phyloP scores from a whole-genome alignment of 2,329 filamentous ascomycete species.

The Fusarium humuli region DNA sequence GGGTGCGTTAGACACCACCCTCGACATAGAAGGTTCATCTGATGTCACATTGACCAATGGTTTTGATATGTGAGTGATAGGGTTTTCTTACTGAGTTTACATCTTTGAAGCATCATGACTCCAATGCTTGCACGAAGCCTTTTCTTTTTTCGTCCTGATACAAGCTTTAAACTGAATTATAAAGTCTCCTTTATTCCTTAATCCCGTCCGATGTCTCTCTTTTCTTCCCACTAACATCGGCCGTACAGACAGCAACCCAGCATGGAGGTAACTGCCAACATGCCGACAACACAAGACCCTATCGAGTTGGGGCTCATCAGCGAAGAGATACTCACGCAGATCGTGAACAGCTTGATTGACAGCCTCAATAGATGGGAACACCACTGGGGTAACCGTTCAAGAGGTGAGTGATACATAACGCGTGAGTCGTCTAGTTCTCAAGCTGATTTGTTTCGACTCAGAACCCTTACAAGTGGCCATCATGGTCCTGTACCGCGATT shows the following conservation, averaged over 20 bases:
- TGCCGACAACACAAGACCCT: background rate
- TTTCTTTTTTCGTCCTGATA: background rate
- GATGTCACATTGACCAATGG: no score
- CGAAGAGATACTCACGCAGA: background rate
- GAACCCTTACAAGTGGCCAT: background rate
- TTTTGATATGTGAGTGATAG: background rate
- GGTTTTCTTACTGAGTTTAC: background rate
- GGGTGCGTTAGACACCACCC: accelerated
- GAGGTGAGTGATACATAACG: background rate
- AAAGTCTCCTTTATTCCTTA: background rate
- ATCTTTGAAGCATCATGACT: background rate
- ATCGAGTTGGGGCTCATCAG: background rate
- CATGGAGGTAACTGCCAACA: background rate
- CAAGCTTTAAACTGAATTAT: background rate
- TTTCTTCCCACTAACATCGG: background rate
- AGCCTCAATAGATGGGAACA: no score
- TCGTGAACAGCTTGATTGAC: background rate
- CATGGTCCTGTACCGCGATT: background rate
- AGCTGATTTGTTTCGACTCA: background rate
- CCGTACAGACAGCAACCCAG: background rate
- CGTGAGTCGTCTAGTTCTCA: accelerated
- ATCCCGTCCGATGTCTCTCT: background rate
- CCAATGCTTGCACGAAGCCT: background rate
- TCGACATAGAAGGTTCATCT: background rate
- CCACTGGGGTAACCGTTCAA: no score